Percentiles rank a stretch among this genome's conserved stretches.
Conservation (phyloP, 257 asterid species). For the Schizonepeta tenuifolia region DNA sequence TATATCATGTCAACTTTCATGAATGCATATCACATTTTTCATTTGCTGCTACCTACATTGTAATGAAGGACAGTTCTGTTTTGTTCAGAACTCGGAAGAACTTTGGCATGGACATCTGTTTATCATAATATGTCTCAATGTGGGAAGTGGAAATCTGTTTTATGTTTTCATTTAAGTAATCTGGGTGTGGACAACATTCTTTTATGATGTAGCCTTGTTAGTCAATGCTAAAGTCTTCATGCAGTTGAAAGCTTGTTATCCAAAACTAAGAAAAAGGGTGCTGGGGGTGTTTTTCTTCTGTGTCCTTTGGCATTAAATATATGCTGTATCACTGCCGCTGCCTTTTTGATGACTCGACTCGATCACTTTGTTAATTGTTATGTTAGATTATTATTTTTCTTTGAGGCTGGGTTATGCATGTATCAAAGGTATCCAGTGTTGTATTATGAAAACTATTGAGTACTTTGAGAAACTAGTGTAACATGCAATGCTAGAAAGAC, state of each 20-base stretch:
- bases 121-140: background rate
- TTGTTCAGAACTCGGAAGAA: conserved; percentile 14
- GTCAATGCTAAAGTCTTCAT: background rate
- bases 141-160: conserved; percentile 5
- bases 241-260: conserved; percentile 30
- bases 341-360: conserved; percentile 15
- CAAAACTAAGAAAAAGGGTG: background rate
- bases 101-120: conserved; percentile 17
- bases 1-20: conserved; percentile 13
- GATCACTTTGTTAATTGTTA: background rate
- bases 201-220: conserved; percentile 13
- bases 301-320: conserved; percentile 4
- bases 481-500: background rate
- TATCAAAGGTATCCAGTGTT: conserved; percentile 6
- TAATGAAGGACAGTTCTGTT: conserved; percentile 15
- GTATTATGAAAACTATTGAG: conserved; percentile 7
- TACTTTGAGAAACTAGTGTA: conserved; percentile 1
- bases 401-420: conserved; percentile 19
- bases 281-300: background rate
- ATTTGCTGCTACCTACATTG: conserved; percentile 1
- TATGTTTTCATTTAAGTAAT: conserved; percentile 15
- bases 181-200: background rate
- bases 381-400: background rate
- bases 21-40: conserved; percentile 9
- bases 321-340: background rate